Evolutionary conservation across 257 asterid species (phyloP), one percentile per base, ranked within the genome.

Genomic region (Solanum appendiculatum): DNA sequence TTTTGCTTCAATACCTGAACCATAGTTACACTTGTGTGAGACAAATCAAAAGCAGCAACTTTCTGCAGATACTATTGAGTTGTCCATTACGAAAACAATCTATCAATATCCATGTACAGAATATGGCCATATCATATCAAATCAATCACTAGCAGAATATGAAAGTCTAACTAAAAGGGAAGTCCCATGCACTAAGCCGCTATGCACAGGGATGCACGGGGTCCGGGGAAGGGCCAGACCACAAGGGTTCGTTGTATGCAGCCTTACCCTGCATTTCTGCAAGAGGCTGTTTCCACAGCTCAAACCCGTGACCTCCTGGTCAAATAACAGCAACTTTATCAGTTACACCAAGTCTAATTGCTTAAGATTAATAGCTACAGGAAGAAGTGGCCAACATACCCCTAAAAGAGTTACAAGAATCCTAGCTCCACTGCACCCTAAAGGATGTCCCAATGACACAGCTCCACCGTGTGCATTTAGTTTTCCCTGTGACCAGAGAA

Each of bases 391-490:
- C 56, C 87, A 51, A 56, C 88, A 78, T 92, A 95, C 99, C 93
- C 99, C 99, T 73, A 95, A 90, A 87, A 97, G 92, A n/a, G 99
- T 93, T 88, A 95, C 89, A 93, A 97, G 87, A 89, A 97, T 95
- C 73, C 98, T 96, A 39, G 98, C 99, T 91, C 98, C 99, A 86
- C 99, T 94, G 90, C 98, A 97, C 83, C 99, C 98, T 60, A 97
- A 11, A 40, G 99, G 98, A 90, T 97, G 98, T 84, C 99, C 99
- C 92, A 94, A 88, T 14, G 98, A 94, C 86, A 97, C 99, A 42
- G 96, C 98, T 83, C 99, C 98, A 2, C 99, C 99, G 25, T 97
- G 98, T 68, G 86, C 95, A 89, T 97, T 97, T 84, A 97, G 86
- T 86, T 89, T 91, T 63, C 89, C 96, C 99, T 97, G 89, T 58